Evolutionary conservation across 2,329 filamentous ascomycete species (phyloP), one percentile per base, ranked within the genome.

Genomic region (Ceratocystis ficicola): DNA sequence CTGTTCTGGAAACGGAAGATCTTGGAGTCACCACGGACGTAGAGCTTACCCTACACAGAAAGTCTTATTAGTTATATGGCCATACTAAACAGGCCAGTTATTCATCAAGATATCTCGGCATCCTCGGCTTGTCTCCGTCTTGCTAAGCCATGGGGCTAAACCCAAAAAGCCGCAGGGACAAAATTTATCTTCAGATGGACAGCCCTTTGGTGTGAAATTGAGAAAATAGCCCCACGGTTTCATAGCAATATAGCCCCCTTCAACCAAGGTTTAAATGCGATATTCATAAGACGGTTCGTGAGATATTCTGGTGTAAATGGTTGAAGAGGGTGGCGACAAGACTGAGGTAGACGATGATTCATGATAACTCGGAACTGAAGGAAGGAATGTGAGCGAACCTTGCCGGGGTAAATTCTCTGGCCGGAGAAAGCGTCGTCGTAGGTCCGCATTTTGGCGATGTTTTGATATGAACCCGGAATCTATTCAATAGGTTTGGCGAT

Each of bases 1-100:
- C 94, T 91, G 83, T 95, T 96, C 83, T 96, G 91, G 89, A 99
- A 99, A 78, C 94, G 92, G 89, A 99, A 99, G 85, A 97, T 87
- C 86, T 97, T 99, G 91, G 89, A 95, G 86, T 99, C 94, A 78
- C 93, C 92, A 81, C 94, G 91, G 86, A 99, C 84, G 84, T 93
- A 99, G 83, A 99, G 89, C 86, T 97, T 97, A 84, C 94, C 94
- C 94, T 97, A 78, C 76, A 75, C 64, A 57, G 15, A 25, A 44
- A 65, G 17, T 50, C 17, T n/a, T 15, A 63, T 67, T 67, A 67
- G 66, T 50, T 41, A 57, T 17, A 57, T 30, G 41, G 17, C 59
- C 48, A 28, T 20, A 44, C 20, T 52, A 15, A 57, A 12, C 5
- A 12, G 22, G 32, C 22, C 25, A 36, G 36, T 55, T 25, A 6